phyloP scores from a whole-genome alignment of 352 stramenopile genomes.

The Phytophthora syringae region DNA sequence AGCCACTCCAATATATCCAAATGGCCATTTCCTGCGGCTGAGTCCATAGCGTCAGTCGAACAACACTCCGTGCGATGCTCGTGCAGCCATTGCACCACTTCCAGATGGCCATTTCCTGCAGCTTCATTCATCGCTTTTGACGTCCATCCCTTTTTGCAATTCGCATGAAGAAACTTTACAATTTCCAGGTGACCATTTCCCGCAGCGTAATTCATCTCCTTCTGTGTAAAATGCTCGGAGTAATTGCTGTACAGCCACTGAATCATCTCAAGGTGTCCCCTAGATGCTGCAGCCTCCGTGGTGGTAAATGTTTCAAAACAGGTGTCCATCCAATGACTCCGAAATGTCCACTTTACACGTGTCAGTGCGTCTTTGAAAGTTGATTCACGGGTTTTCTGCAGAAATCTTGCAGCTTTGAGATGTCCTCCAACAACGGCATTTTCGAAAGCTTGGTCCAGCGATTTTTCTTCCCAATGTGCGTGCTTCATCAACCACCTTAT shows the following conservation, averaged over 20 bases:
- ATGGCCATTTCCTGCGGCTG: background rate
- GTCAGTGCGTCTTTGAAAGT: background rate
- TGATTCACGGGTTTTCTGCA: background rate
- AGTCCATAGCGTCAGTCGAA: background rate
- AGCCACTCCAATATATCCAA: constrained; percentile 5
- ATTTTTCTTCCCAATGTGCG: background rate
- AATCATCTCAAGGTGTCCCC: background rate
- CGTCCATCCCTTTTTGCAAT: background rate
- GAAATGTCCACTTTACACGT: background rate
- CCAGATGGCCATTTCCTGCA: background rate
- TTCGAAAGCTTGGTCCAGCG: background rate
- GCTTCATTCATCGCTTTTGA: background rate
- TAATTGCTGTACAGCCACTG: background rate
- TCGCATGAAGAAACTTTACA: constrained; percentile 1
- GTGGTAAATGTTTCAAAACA: background rate
- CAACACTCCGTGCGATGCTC: background rate
- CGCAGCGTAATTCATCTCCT: background rate
- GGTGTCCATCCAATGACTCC: background rate
- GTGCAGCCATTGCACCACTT: background rate
- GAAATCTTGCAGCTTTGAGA: background rate
- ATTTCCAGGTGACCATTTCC: constrained; percentile 8
- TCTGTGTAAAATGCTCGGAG: background rate
- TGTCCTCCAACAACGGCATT: background rate
- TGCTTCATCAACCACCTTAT: constrained; percentile 9
- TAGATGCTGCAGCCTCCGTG: background rate